A percentile compares a stretch with the other conserved stretches of the same genome.
phyloP scores from a whole-genome alignment of 2,329 filamentous ascomycete genomes.

The Verticillium nubilum region DNA sequence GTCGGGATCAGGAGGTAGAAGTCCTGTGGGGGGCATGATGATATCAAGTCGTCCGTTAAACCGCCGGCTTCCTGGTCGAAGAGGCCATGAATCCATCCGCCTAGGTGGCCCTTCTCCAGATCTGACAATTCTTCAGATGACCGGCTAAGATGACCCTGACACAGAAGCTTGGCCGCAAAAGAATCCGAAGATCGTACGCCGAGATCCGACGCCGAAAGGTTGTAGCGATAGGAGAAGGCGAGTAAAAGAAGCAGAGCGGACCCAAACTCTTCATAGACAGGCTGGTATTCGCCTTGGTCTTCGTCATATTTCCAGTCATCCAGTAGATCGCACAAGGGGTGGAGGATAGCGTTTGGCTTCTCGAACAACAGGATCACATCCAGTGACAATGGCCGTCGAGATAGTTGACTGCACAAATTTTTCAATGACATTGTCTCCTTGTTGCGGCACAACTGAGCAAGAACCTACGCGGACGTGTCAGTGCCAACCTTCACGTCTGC shows the following conservation, averaged over 20 bases:
- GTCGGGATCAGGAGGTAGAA: constrained; percentile 77
- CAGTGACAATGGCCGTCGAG: constrained; percentile 63
- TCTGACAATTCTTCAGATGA: constrained; percentile 55
- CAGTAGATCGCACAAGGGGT: constrained; percentile 68
- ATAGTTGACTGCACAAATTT: constrained; percentile 65
- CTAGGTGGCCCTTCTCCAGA: constrained; percentile 60
- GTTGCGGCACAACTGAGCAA: constrained; percentile 62
- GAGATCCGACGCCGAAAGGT: constrained; percentile 58
- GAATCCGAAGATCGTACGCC: constrained; percentile 55
- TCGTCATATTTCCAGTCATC: constrained; percentile 80
- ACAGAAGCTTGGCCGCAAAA: constrained; percentile 63
- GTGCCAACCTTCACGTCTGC: neutral
- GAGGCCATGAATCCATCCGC: constrained; percentile 71
- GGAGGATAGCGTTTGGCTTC: constrained; percentile 62
- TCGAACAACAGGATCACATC: constrained; percentile 75
- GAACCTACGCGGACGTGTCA: constrained; percentile 39
- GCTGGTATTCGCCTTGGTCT: constrained; percentile 78
- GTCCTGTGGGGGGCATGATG: constrained; percentile 74
- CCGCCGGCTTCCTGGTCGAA: constrained; percentile 70
- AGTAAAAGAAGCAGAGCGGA: constrained; percentile 68
- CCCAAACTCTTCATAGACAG: constrained; percentile 81
- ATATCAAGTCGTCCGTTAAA: constrained; percentile 74
- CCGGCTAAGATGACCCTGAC: constrained; percentile 51
- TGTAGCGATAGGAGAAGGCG: constrained; percentile 71
- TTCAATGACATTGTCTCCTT: constrained; percentile 81